Evolutionary conservation across 202 grass and related monocot species (phyloP), one percentile per base, ranked within the genome.

Genomic region (Bolboschoenoplectus hybrid): DNA sequence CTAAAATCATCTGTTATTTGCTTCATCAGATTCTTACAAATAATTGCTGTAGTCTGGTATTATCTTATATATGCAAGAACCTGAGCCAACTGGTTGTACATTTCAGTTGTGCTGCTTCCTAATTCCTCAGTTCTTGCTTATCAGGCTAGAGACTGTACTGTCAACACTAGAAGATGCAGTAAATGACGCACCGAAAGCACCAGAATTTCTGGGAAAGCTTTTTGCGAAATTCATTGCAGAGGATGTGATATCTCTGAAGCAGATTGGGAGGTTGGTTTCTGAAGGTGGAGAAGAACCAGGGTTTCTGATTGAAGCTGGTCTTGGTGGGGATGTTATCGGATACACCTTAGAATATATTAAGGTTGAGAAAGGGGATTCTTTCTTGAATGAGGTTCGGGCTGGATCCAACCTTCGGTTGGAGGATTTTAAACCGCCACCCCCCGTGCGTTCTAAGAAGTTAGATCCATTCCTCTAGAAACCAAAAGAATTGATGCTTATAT

Each of bases 171-270:
- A 97, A 90, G 97, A 99, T 87, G 80, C 93, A 84, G 83, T 99
- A 83, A 97, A 90, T 89, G 97, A 99, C 88, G 94, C 97, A 85
- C 97, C 97, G 70, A 94, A 86, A 82, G 97, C 97, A 19, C 36
- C 88, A 4, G 97, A 99, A 53, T 99, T 94, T 88, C 90, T 99
- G 67, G 97, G 97, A 41, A 82, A 85, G 43, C 88, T 99, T 60
- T 88, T 99, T 88, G 92, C 93, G 50, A 94, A 79, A 73, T 89
- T 93, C 72, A 86, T 99, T 79, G 52, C 85, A 53, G 94, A 93
- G 86, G 87, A 90, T 68, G 84, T 94, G 56, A 77, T 92, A 44
- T 56, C 86, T 8, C 88, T 99, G 52, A 81, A 88, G 73, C 92
- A 97, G 17, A 80, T 99, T 10, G 94, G 91, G 75, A 93, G 67